Evolutionary conservation across 768 basidiomycete species (phyloP), one percentile per base, ranked within the genome.

Genomic region (Tylopilus intermedius): DNA sequence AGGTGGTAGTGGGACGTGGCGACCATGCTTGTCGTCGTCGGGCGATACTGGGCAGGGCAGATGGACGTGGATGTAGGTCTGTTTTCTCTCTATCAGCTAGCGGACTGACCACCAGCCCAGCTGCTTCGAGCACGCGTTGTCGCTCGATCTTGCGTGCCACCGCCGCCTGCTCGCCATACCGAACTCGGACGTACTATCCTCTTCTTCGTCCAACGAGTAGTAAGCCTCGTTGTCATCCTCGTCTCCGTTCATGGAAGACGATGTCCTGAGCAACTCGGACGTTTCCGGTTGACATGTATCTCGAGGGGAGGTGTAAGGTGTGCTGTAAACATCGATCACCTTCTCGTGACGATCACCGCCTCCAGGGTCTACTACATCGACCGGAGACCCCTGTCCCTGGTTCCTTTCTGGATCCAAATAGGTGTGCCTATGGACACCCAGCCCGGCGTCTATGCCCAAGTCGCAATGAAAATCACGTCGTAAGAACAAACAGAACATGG

Each of bases 111-210:
- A 91, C 82, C 24, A 96, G 72, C 3, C 94, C 94, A 0, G 93
- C 93, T 0, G 90, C 88, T 63, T 90, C 83, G n/a, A 97, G 73
- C 7, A 96, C 90, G 18, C 86, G 78, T 58, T 82, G 82, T 21
- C 90, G 76, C 64, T 95, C 93, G 15, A 78, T 71, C 51, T 84
- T 90, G 29, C 90, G 80, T 15, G 81, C 79, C 47, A 76, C 76
- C 10, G 72, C 73, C 49, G 84, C 81, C 15, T 5, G 50, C 40
- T 78, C 76, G 33, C 58, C 61, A 48, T 64, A 63, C 39, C 58
- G 6, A 32, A 58, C 15, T 49, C 51, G 9, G 54, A 59, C 7
- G 51, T 49, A 8, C 51, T 67, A 14, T 60, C 65, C 11, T 68
- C 72, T 5, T 60, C 64, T 8, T 68, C 59, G 38, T 64, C 62